phyloP scores from a whole-genome alignment of 257 asterid genomes.

The Jaltomata sinuosa region DNA sequence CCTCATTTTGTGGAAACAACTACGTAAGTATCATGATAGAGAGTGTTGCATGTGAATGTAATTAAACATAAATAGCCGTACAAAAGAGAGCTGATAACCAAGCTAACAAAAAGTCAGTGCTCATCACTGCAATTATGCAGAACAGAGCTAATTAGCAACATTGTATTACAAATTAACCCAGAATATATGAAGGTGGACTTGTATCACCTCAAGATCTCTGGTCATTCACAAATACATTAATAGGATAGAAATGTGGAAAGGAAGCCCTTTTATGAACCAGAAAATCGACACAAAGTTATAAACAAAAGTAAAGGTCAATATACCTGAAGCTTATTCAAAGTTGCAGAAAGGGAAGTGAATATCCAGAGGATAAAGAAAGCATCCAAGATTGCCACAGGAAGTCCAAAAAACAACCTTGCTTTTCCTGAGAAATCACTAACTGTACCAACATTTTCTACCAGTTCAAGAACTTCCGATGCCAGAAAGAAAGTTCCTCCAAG shows the following conservation, averaged over 20 bases:
- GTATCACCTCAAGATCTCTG: neutral
- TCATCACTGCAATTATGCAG: neutral
- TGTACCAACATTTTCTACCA: conserved; percentile 84
- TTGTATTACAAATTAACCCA: neutral
- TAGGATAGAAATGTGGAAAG: neutral
- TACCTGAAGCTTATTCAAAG: conserved; percentile 97
- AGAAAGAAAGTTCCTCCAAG: conserved; percentile 87
- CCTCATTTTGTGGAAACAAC: neutral
- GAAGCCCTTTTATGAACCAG: neutral
- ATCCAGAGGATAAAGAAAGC: conserved; percentile 94
- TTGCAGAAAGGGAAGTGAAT: conserved; percentile 80
- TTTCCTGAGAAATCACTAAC: conserved; percentile 89
- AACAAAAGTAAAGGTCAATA: neutral
- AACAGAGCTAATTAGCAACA: neutral
- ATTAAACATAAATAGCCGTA: neutral
- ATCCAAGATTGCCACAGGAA: conserved; percentile 89
- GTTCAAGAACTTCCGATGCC: conserved; percentile 80
- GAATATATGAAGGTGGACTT: neutral
- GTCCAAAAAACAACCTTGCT: conserved; percentile 70
- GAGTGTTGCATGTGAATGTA: neutral
- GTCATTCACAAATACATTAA: neutral
- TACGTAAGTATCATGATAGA: neutral
- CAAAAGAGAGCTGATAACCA: neutral
- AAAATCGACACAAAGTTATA: neutral
- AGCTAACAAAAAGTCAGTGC: neutral